These are phyloP conservation scores for Podila minutissima DNA, from an alignment of 192 early-diverging fungal species.

Conservation along the genomic window DNA sequence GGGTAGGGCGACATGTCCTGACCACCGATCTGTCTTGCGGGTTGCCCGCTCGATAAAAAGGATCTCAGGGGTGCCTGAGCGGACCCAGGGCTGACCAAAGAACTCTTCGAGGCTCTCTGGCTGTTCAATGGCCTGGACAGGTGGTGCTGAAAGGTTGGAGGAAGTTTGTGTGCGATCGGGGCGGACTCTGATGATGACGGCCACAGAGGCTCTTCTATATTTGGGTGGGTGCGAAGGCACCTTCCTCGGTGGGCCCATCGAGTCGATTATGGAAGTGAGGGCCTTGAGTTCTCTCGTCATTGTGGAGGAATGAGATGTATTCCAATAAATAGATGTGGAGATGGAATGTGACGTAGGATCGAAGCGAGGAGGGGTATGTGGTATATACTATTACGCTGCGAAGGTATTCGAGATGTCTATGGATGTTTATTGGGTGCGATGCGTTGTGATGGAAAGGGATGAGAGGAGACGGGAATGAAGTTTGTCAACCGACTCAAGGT, in stretches of 20 bases:
- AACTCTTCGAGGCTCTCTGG: conserved; percentile 52
- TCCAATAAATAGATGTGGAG: too few relatives aligned
- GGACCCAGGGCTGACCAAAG: conserved; percentile 52
- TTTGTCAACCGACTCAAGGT: too few relatives aligned
- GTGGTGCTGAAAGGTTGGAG: neutral
- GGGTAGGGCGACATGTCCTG: conserved; percentile 57
- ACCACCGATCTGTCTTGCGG: conserved; percentile 59
- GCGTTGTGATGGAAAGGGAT: too few relatives aligned
- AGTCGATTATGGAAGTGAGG: conserved; percentile 46
- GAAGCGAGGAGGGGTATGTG: too few relatives aligned
- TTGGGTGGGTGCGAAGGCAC: conserved; percentile 41
- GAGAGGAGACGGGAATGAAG: too few relatives aligned
- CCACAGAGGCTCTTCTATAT: conserved; percentile 52
- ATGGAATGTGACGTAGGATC: too few relatives aligned
- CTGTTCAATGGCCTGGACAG: conserved; percentile 39
- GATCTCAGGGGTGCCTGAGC: conserved; percentile 50
- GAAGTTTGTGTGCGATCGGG: conserved; percentile 19
- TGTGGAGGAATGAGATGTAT: neutral
- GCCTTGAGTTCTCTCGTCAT: conserved; percentile 47
- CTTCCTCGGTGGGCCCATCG: conserved; percentile 46
- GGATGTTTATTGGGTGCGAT: too few relatives aligned
- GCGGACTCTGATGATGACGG: conserved; percentile 55
- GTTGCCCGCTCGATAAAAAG: conserved; percentile 54
- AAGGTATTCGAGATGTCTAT: too few relatives aligned
- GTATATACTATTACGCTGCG: too few relatives aligned